phyloP scores from a whole-genome alignment of 1,284 basidiomycete genomes.

The Ganoderma multipileum region DNA sequence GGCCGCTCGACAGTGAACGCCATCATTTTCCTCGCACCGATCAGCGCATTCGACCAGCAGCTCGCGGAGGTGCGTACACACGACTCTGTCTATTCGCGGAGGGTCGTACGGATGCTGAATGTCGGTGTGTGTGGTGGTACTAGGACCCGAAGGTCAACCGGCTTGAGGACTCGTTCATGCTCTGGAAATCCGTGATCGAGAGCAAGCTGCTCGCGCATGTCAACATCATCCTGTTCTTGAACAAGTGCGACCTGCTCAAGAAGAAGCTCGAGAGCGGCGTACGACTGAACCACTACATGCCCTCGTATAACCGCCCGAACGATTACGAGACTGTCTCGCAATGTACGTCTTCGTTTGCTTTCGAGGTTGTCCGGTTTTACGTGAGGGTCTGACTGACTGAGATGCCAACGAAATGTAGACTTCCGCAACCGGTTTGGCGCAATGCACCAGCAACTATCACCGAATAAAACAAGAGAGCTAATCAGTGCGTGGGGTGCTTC shows the following conservation, averaged over 20 bases:
- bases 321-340: slow-evolving; percentile 75
- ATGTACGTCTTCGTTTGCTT: slow-evolving; percentile 52
- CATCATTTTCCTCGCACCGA: slow-evolving; percentile 84
- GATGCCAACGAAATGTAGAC: slow-evolving; percentile 48
- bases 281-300: slow-evolving; percentile 68
- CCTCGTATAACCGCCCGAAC: slow-evolving; percentile 70
- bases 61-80: slow-evolving; percentile 64
- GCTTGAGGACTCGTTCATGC: slow-evolving; percentile 74
- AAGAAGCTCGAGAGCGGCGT: slow-evolving; percentile 82
- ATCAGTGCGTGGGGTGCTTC: slow-evolving; percentile 56
- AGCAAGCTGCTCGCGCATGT: slow-evolving; percentile 73
- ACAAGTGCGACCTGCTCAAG: slow-evolving; percentile 79
- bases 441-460: slow-evolving; percentile 69
- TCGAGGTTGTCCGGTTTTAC: slow-evolving; percentile 16
- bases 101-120: neutral
- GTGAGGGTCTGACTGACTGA: neutral
- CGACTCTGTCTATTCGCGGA: neutral
- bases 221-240: slow-evolving; percentile 79
- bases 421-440: slow-evolving; percentile 75
- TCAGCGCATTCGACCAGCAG: slow-evolving; percentile 84
- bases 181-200: slow-evolving; percentile 74
- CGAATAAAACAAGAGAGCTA: slow-evolving; percentile 72
- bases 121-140: neutral
- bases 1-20: slow-evolving; percentile 65
- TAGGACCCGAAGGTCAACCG: slow-evolving; percentile 76